These are phyloP conservation scores for Inga oerstediana DNA, from an alignment of 306 rosid species.

Conservation along the genomic window DNA sequence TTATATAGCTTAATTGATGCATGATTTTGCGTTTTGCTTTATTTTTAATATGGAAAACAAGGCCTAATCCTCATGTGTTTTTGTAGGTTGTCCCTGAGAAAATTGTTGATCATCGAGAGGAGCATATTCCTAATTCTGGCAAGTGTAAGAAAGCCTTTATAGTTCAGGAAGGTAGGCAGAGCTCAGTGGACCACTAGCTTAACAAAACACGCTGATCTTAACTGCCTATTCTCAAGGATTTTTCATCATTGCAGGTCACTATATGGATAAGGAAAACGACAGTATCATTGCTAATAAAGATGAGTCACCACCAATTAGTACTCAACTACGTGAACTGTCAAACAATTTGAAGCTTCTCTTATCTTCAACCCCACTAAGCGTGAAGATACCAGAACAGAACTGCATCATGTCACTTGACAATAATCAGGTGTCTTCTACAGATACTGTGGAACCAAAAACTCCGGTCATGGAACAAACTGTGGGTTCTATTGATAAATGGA, in stretches of 20 bases:
- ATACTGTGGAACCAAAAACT: conserved; percentile 62
- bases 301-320: conserved; percentile 76
- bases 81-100: conserved; percentile 41
- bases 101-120: conserved; percentile 38
- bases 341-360: conserved; percentile 48
- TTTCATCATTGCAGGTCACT: conserved; percentile 43
- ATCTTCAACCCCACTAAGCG: conserved; percentile 48
- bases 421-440: conserved; percentile 40
- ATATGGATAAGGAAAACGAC: conserved; percentile 50
- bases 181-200: conserved; percentile 12
- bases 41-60: neutral
- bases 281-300: conserved; percentile 29
- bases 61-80: conserved; percentile 1
- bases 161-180: conserved; percentile 52
- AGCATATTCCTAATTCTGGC: conserved; percentile 28
- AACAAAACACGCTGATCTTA: neutral
- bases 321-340: conserved; percentile 63
- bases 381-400: conserved; percentile 36
- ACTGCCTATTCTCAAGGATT: neutral
- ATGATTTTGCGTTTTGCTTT: neutral
- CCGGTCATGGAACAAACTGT: conserved; percentile 45
- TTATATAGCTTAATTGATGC: neutral
- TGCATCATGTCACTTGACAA: conserved; percentile 31
- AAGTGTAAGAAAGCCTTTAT: conserved; percentile 20
- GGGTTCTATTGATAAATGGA: conserved; percentile 38